Conservation (phyloP, 1,284 basidiomycete genomes). For the Trametes polyzona region DNA sequence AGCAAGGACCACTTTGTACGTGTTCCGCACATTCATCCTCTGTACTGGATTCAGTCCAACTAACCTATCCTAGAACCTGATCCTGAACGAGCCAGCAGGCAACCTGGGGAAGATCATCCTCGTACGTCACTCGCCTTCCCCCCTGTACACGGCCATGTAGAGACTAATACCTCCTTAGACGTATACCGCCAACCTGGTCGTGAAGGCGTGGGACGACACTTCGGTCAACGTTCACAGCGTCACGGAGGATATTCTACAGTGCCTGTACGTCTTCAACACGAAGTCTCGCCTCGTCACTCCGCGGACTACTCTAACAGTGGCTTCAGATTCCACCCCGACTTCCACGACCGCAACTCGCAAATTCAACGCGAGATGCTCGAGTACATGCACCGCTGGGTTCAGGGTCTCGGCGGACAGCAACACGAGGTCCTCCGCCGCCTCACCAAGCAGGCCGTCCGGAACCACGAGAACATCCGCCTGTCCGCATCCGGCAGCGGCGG, state of each 20-base stretch:
- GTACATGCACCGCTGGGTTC: constrained; percentile 64
- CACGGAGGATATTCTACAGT: constrained; percentile 73
- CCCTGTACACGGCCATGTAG: constrained; percentile 12
- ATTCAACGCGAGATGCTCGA: constrained; percentile 83
- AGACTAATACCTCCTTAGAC: constrained; percentile 39
- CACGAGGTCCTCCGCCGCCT: constrained; percentile 64
- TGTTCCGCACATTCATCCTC: constrained; percentile 23
- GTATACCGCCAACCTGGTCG: constrained; percentile 63
- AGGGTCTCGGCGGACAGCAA: constrained; percentile 55
- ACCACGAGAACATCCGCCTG: constrained; percentile 74
- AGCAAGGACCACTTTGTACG: constrained; percentile 82
- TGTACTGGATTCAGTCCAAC: background rate
- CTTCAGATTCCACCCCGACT: constrained; percentile 84
- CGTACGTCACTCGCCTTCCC: constrained; percentile 39
- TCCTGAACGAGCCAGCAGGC: constrained; percentile 82
- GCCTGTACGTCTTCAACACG: constrained; percentile 53
- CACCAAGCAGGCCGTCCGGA: constrained; percentile 66
- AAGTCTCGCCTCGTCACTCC: background rate
- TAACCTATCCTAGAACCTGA: constrained; percentile 53
- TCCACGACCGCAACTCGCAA: constrained; percentile 67
- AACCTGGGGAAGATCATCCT: constrained; percentile 74
- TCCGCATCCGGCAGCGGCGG: constrained; percentile 53
- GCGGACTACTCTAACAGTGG: background rate
- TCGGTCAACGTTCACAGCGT: constrained; percentile 62
- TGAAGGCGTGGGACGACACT: constrained; percentile 84